phyloP scores from a whole-genome alignment of 2,329 filamentous ascomycete genomes.

The Fusarium drepaniforme region DNA sequence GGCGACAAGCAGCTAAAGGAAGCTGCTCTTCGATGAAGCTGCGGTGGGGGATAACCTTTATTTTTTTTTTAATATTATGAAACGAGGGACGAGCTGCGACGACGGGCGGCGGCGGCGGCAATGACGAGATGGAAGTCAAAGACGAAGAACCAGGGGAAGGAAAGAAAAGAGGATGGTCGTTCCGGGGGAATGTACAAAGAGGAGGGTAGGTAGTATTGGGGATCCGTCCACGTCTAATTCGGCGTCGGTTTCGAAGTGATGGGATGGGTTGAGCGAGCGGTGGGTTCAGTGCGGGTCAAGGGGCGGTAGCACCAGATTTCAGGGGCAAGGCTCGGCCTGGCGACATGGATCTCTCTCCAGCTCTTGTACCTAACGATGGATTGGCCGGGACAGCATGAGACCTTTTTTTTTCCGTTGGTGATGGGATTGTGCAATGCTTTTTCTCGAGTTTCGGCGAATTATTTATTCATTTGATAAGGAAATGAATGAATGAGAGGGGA shows the following conservation, averaged over 20 bases:
- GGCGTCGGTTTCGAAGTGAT: conserved; percentile 32
- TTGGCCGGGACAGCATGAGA: not conserved
- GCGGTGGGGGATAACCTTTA: conserved; percentile 8
- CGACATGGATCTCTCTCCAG: conserved; percentile 26
- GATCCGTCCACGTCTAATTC: conserved; percentile 36
- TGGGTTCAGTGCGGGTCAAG: conserved; percentile 38
- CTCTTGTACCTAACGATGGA: conserved; percentile 2
- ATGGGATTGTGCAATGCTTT: not conserved
- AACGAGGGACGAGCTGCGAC: conserved; percentile 24
- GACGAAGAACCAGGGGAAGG: conserved; percentile 23
- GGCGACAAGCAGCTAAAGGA: conserved; percentile 9
- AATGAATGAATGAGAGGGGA: not conserved
- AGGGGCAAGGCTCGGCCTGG: conserved; percentile 34
- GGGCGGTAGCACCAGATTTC: conserved; percentile 40
- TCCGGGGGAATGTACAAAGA: conserved; percentile 37
- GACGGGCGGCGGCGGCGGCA: not conserved
- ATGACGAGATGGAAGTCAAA: conserved; percentile 1
- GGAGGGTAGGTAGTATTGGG: conserved; percentile 19
- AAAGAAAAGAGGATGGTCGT: conserved; percentile 30
- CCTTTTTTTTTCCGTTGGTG: not conserved
- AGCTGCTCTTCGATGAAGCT: conserved; percentile 1
- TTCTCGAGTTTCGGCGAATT: not conserved
- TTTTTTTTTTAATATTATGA: conserved; percentile 1
- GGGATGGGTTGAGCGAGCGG: conserved; percentile 22
- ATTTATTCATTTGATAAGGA: not conserved